Conservation (phyloP, 768 basidiomycete species). For the Nidularia sp. region DNA sequence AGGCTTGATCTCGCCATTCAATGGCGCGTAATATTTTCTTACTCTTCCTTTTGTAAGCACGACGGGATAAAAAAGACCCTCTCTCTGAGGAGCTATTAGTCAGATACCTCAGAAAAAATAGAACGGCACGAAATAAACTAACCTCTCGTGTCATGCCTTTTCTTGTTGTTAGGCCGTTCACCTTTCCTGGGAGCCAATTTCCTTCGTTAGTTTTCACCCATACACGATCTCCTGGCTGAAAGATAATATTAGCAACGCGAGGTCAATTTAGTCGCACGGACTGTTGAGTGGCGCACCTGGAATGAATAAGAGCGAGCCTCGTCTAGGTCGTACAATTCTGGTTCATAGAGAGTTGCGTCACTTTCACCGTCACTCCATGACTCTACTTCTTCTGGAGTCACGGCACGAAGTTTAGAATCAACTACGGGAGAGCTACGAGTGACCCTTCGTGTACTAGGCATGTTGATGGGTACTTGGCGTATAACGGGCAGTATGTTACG, state of each 20-base stretch:
- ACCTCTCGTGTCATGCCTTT: conserved; percentile 45
- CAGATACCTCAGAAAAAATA: neutral
- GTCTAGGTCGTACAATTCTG: conserved; percentile 36
- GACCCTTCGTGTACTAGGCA: neutral
- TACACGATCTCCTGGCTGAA: conserved; percentile 41
- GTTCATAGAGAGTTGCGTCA: conserved; percentile 22
- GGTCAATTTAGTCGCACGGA: neutral
- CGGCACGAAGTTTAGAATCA: conserved; percentile 19
- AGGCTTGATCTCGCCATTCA: conserved; percentile 67
- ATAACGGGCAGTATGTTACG: neutral
- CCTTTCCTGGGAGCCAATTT: conserved; percentile 49
- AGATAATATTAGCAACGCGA: neutral
- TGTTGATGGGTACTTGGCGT: neutral
- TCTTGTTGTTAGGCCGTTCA: conserved; percentile 39
- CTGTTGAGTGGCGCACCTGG: conserved; percentile 28
- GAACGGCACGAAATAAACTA: conserved; percentile 8
- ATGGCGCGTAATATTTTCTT: conserved; percentile 59
- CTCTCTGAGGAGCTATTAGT: conserved; percentile 23
- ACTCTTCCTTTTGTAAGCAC: conserved; percentile 38
- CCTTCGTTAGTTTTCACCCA: conserved; percentile 49
- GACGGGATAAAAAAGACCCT: conserved; percentile 53
- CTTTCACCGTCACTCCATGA: conserved; percentile 30
- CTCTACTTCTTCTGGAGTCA: conserved; percentile 28
- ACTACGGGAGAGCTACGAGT: neutral
- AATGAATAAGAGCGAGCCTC: conserved; percentile 53